Base-by-base conservation (phyloP, 83 land plant species). In the Larix sibirica region DNA sequence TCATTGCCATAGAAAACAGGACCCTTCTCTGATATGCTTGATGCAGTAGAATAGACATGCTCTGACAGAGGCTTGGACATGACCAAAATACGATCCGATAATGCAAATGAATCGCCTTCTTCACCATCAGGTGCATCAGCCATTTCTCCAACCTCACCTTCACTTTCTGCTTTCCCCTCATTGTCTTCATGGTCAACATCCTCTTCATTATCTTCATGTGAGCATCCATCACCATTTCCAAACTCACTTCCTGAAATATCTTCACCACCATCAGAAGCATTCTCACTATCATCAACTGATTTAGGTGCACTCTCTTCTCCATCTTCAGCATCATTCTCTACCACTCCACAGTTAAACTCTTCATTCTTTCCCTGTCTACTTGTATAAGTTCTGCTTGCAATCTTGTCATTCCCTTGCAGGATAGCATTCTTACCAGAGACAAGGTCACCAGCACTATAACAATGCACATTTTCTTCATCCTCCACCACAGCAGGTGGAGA, bases 1-100 rank as follows among this genome's bases (percentile, higher is more conserved):
- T 95, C 99, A 87, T 97, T 92, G 31, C 98, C 98, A 87, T 97
- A 95, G 76, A 97, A 93, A 26, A 97, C 83, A 79, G 73, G 79
- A 8, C 80, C n/a, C 56, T 74, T 74, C 56, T 40, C 77, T n/a
- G 23, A 40, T 18, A 44, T 74, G 50, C 21, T 74, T 7, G 18
- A 14, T 4, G 23, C 42, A 17, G 83, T 71, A 60, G 86, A 79
- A 50, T 87, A 82, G 14, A 86, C 88, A 89, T 88, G 88, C 86
- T 85, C 88, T 62, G 89, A 87, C 67, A 97, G 90, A 79, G 98
- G 99, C 89, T 87, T 91, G 81, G 87, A 96, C 13, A 85, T 36
- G 77, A 20, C 12, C 28, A 88, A 83, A 63, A 89, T 88, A 16
- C 88, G 83, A 28, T 92, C 95, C 44, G 86, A 91, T 47, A 83